phyloP scores from a whole-genome alignment of 2,329 filamentous ascomycete species.

The Acarospora socialis region DNA sequence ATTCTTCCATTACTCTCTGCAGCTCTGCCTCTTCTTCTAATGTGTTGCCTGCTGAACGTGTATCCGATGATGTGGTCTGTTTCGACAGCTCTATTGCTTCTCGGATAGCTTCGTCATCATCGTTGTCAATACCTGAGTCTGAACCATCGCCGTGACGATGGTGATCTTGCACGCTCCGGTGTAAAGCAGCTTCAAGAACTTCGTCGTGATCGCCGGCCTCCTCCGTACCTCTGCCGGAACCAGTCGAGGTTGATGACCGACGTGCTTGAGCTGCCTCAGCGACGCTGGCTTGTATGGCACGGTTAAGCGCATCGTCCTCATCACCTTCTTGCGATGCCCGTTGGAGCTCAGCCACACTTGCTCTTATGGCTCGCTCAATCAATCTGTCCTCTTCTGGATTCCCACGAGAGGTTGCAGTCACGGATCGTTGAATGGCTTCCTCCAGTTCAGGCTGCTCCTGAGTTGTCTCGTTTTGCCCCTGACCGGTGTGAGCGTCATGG shows the following conservation, averaged over 20 bases:
- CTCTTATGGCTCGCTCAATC: slow-evolving; percentile 59
- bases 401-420: slow-evolving; percentile 55
- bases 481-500: slow-evolving; percentile 11
- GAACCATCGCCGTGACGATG: slow-evolving; percentile 11
- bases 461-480: slow-evolving; percentile 17
- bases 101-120: slow-evolving; percentile 24
- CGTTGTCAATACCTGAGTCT: slow-evolving; percentile 18
- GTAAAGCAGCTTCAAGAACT: slow-evolving; percentile 4
- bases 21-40: slow-evolving; percentile 30
- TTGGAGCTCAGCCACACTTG: slow-evolving; percentile 49
- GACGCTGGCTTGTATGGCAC: slow-evolving; percentile 37
- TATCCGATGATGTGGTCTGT: slow-evolving; percentile 1
- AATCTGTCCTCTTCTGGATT: slow-evolving; percentile 54
- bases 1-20: slow-evolving; percentile 34
- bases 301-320: slow-evolving; percentile 32
- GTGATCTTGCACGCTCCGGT: slow-evolving; percentile 24
- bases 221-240: slow-evolving; percentile 8
- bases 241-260: too few species aligned
- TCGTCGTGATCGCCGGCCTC: slow-evolving; percentile 2
- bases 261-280: slow-evolving; percentile 26
- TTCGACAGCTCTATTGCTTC: slow-evolving; percentile 30
- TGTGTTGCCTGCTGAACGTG: neutral
- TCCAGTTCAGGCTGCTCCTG: slow-evolving; percentile 56
- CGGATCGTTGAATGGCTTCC: slow-evolving; percentile 54
- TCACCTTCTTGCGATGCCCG: slow-evolving; percentile 22